These are phyloP conservation scores for Penicillium cosmopolitanum DNA, from an alignment of 495 filamentous ascomycete genomes.

Conservation along the genomic window DNA sequence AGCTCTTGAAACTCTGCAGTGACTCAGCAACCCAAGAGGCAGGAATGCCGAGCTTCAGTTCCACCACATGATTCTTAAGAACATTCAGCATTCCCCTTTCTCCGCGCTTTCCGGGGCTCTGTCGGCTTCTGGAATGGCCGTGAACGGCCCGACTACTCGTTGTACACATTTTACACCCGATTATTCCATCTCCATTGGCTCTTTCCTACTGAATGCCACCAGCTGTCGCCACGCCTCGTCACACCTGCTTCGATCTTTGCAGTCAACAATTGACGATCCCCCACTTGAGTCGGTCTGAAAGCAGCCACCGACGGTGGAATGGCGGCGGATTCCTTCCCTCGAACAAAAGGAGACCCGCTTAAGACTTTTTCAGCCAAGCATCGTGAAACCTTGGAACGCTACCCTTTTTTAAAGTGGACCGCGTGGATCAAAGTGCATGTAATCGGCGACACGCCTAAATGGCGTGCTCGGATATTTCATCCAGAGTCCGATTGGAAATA, in stretches of 20 bases:
- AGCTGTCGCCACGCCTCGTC: not conserved
- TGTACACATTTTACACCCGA: not conserved
- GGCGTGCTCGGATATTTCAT: conserved; percentile 2
- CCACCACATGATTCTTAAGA: not conserved
- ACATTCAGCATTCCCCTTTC: conserved; percentile 1
- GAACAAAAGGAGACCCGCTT: conserved; percentile 2
- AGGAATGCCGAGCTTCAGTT: conserved; percentile 5
- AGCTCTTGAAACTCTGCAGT: conserved; percentile 1
- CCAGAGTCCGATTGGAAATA: conserved; percentile 3
- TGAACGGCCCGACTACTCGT: not conserved
- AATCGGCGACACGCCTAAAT: conserved; percentile 4
- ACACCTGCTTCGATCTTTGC: not conserved
- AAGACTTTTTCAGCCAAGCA: conserved; percentile 2
- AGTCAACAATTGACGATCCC: conserved; percentile 5
- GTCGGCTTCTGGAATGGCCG: not conserved
- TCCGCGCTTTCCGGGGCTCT: not conserved
- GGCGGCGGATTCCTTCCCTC: not conserved
- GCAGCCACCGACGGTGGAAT: conserved; percentile 7
- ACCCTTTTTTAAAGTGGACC: conserved; percentile 9
- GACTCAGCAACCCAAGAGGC: conserved; percentile 7
- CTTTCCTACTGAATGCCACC: not conserved
- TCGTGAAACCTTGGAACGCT: not conserved
- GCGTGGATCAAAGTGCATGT: conserved; percentile 5
- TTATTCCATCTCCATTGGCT: not conserved
- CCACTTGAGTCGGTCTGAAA: conserved; percentile 4